A percentile compares a stretch with the other conserved stretches of the same genome.
Evolutionary conservation across 805 yeast species (phyloP).

Genomic region (Candida boleticola): DNA sequence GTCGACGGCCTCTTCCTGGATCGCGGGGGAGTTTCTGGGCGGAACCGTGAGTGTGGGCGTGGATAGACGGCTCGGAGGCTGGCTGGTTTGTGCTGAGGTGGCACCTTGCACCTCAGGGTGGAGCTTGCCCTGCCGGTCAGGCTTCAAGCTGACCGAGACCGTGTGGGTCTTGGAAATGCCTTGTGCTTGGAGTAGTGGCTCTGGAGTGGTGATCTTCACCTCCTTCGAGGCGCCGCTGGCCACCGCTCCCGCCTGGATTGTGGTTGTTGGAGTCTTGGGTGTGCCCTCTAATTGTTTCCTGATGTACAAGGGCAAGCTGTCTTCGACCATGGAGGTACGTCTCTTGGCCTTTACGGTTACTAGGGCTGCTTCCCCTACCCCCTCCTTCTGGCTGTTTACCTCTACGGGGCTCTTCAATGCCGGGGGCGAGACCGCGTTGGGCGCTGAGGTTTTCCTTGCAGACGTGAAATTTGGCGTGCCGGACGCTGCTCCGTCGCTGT

Average conservation of each 20-base stretch:
- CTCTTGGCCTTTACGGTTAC: slow-evolving; percentile 11
- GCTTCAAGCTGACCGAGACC: background rate
- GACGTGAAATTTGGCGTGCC: background rate
- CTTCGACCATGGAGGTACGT: slow-evolving; percentile 35
- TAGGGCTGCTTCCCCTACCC: background rate
- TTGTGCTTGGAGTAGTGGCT: too few species aligned
- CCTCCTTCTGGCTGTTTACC: background rate
- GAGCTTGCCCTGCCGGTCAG: background rate
- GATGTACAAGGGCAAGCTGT: slow-evolving; percentile 35
- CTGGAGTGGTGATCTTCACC: background rate
- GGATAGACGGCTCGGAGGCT: too few species aligned
- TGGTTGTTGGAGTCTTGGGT: slow-evolving; percentile 1
- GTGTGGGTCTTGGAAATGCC: too few species aligned
- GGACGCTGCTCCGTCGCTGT: background rate
- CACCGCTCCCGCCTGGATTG: background rate
- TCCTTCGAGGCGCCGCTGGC: background rate
- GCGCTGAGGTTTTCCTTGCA: too few species aligned
- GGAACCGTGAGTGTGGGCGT: background rate
- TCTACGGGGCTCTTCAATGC: slow-evolving; percentile 1
- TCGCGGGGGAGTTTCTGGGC: background rate
- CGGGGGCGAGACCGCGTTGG: slow-evolving; percentile 2
- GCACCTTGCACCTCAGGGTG: background rate
- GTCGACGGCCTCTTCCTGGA: background rate
- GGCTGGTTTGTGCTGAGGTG: background rate
- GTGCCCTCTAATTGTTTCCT: slow-evolving; percentile 18